phyloP scores from a whole-genome alignment of 2,329 filamentous ascomycete genomes.

The Microsporum ferrugineum region DNA sequence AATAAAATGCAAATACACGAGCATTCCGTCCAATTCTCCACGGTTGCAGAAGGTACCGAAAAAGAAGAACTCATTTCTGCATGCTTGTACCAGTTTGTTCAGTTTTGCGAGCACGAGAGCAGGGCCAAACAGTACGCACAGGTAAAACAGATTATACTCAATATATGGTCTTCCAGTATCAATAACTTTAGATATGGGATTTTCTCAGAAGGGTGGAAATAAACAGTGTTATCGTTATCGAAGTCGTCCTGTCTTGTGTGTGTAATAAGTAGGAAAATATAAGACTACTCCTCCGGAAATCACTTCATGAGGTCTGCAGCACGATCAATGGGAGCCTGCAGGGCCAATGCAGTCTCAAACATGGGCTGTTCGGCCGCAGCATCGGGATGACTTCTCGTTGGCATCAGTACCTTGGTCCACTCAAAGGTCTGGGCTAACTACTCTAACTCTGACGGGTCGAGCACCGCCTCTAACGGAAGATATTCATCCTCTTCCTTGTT shows the following conservation, averaged over 20 bases:
- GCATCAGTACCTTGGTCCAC: conserved; percentile 43
- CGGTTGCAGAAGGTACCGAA: not conserved
- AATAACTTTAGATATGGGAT: no score
- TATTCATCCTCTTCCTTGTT: conserved; percentile 40
- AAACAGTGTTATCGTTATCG: no score
- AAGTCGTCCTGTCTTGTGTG: no score
- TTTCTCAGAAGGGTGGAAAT: no score
- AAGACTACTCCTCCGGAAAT: not conserved
- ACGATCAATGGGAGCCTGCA: no score
- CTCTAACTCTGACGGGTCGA: conserved; percentile 26
- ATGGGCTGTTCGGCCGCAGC: conserved; percentile 40
- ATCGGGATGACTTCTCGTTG: conserved; percentile 40
- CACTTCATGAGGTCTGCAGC: conserved; percentile 29
- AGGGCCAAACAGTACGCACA: no score
- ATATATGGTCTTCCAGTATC: no score
- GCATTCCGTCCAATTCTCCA: not conserved
- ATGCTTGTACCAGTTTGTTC: not conserved
- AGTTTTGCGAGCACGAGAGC: not conserved
- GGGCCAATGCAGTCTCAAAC: conserved; percentile 39
- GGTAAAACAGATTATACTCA: no score
- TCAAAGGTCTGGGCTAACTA: conserved; percentile 35
- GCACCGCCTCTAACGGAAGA: conserved; percentile 36
- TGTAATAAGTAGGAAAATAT: no score
- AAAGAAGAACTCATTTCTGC: not conserved
- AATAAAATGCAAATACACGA: not conserved